phyloP scores from a whole-genome alignment of 164 flowering plant genomes.

The grape (Vitis vinifera) region ASM3070453v1 NC_081816.1:8866501-8867000 shows the following conservation, averaged over 20 bases:
- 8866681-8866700: slow-evolving; percentile 83
- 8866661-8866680: slow-evolving; percentile 54
- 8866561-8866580: slow-evolving; percentile 71
- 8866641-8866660: slow-evolving; percentile 60
- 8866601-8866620: slow-evolving; percentile 72
- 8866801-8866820: slow-evolving; percentile 14
- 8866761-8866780: slow-evolving; percentile 49
- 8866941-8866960: slow-evolving; percentile 86
- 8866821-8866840: slow-evolving; percentile 20
- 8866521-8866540: slow-evolving; percentile 92
- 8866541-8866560: slow-evolving; percentile 88
- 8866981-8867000: slow-evolving; percentile 69
- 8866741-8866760: slow-evolving; percentile 75
- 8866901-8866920: slow-evolving; percentile 25
- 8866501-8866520: slow-evolving; percentile 63
- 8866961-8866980: slow-evolving; percentile 86
- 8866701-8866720: slow-evolving; percentile 77
- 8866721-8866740: slow-evolving; percentile 93
- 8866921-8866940: slow-evolving; percentile 16
- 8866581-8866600: slow-evolving; percentile 93
- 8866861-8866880: slow-evolving; percentile 42
- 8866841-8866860: slow-evolving; percentile 48
- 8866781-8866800: slow-evolving; percentile 23
- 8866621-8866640: slow-evolving; percentile 37
- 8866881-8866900: slow-evolving; percentile 59